Evolutionary conservation across 352 stramenopile genomes (phyloP).

Genomic region (Globisporangium mamillatum): DNA sequence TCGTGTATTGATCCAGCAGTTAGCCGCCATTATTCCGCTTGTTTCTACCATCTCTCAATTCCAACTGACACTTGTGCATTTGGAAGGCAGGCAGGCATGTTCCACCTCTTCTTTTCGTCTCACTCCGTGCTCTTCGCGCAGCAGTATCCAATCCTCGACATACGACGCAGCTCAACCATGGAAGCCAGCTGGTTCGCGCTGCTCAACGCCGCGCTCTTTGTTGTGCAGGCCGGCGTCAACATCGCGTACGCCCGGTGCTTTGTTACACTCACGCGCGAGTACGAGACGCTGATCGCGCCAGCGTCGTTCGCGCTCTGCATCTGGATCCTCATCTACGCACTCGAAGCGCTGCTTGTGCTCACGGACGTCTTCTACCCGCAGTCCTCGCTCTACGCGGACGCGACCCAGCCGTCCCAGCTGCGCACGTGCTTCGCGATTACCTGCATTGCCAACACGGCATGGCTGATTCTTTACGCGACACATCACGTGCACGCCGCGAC

Average conservation of each 20-base stretch:
- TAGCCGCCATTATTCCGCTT: background rate
- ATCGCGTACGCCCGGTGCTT: conserved; percentile 62
- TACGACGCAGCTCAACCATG: conserved; percentile 24
- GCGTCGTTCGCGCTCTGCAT: conserved; percentile 58
- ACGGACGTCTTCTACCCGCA: conserved; percentile 65
- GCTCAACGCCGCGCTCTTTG: conserved; percentile 57
- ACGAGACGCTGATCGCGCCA: conserved; percentile 73
- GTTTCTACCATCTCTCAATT: background rate
- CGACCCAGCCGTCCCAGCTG: conserved; percentile 59
- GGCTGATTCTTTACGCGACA: conserved; percentile 59
- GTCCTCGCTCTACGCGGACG: conserved; percentile 69
- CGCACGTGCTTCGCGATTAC: conserved; percentile 61
- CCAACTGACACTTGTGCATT: conserved; percentile 11
- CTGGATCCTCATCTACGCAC: conserved; percentile 67
- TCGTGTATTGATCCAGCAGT: conserved; percentile 8
- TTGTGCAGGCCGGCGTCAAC: conserved; percentile 62
- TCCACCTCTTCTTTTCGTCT: conserved; percentile 12
- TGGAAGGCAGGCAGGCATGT: conserved; percentile 10
- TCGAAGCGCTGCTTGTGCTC: conserved; percentile 59
- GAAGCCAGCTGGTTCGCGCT: conserved; percentile 50
- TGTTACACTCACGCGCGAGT: conserved; percentile 41
- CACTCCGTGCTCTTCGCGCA: conserved; percentile 16
- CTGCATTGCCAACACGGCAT: conserved; percentile 64
- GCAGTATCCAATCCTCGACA: conserved; percentile 12
- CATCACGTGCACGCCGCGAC: conserved; percentile 54